Percentiles rank a stretch among this genome's conserved stretches.
phyloP scores from a whole-genome alignment of 257 asterid species.

The Jacaranda copaia region DNA sequence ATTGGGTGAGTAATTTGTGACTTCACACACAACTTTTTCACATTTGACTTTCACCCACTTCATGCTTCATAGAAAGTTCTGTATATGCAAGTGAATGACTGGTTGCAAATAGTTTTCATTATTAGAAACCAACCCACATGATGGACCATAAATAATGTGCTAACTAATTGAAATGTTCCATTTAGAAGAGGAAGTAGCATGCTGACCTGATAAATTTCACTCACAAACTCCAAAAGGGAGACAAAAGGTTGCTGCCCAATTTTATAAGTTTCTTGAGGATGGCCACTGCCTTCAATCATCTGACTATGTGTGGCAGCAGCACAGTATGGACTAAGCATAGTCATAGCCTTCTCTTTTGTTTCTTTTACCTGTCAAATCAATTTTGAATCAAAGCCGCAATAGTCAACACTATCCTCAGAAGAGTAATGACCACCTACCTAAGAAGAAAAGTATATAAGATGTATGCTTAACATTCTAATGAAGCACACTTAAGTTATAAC shows the following conservation, averaged over 20 bases:
- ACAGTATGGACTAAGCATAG: constrained; percentile 71
- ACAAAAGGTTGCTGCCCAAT: constrained; percentile 71
- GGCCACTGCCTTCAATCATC: constrained; percentile 59
- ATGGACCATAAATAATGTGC: constrained; percentile 16
- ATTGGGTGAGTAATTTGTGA: background rate
- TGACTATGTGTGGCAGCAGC: constrained; percentile 58
- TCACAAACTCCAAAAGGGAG: constrained; percentile 89
- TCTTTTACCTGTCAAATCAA: constrained; percentile 76
- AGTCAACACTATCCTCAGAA: constrained; percentile 20
- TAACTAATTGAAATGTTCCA: constrained; percentile 7
- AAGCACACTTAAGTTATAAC: constrained; percentile 13
- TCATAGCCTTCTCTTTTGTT: constrained; percentile 91
- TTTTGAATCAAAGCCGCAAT: constrained; percentile 29
- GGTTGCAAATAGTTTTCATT: constrained; percentile 10
- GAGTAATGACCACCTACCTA: background rate
- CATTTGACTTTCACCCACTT: constrained; percentile 20
- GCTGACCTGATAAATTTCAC: constrained; percentile 93
- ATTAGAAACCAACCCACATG: constrained; percentile 17
- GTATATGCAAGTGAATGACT: background rate
- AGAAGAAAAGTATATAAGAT: background rate
- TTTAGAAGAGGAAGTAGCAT: constrained; percentile 26
- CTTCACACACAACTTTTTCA: constrained; percentile 18
- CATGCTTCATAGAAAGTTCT: constrained; percentile 15
- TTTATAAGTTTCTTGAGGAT: constrained; percentile 60
- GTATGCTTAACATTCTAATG: constrained; percentile 16